These are phyloP conservation scores for Rhynchospora tenuis DNA, from an alignment of 176 grass and related monocot species.

Conservation along the genomic window DNA sequence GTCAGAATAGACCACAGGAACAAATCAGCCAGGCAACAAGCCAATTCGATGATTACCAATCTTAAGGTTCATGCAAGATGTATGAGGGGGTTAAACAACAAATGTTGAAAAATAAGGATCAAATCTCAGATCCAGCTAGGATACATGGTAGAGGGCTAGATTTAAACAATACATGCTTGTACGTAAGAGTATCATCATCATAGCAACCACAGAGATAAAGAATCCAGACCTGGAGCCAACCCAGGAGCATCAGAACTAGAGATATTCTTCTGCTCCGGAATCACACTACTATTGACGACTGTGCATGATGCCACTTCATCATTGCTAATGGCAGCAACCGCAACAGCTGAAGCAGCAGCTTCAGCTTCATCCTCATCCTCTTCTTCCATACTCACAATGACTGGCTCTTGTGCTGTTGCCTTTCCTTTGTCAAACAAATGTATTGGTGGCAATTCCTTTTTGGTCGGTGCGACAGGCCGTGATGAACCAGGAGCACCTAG, in stretches of 20 bases:
- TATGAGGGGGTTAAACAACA: no score
- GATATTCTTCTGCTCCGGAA: constrained; percentile 55
- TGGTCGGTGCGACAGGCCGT: constrained; percentile 46
- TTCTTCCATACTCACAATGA: constrained; percentile 59
- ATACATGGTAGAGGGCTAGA: background rate
- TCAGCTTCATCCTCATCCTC: constrained; percentile 56
- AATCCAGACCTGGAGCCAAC: constrained; percentile 57
- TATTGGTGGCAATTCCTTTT: constrained; percentile 26
- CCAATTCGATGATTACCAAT: background rate
- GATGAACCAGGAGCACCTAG: constrained; percentile 77
- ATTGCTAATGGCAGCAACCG: constrained; percentile 83
- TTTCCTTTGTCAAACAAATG: constrained; percentile 57
- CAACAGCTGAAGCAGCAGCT: constrained; percentile 89
- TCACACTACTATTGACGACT: constrained; percentile 37
- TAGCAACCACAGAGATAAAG: background rate
- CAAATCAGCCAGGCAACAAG: background rate
- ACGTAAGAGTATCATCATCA: background rate
- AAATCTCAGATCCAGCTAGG: background rate
- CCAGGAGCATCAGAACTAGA: constrained; percentile 38
- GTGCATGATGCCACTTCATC: constrained; percentile 56
- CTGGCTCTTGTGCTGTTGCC: constrained; percentile 30
- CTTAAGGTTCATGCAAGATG: background rate
- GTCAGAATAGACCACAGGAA: background rate
- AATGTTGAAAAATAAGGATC: constrained; percentile 6
- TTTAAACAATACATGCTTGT: background rate